Percentiles rank a stretch among this genome's conserved stretches.
Conservation (phyloP, 768 basidiomycete genomes). For the Coprinopsis cinerea region DNA sequence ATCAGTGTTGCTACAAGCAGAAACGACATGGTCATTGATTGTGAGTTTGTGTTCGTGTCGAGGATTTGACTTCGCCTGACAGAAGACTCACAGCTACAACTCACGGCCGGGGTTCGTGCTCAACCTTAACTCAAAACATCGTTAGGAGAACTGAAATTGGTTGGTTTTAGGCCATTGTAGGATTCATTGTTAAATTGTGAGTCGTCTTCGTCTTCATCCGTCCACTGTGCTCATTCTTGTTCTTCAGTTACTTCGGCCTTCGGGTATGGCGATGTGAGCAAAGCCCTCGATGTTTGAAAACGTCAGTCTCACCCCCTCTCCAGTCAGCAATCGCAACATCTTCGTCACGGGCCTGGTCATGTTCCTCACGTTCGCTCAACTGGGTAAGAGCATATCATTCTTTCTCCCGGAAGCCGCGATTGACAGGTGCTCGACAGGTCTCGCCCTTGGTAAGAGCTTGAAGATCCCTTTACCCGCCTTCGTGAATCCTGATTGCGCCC, state of each 20-base stretch:
- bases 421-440: conserved; percentile 15
- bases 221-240: background rate
- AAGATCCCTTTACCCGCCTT: background rate
- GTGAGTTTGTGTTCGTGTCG: conserved; percentile 28
- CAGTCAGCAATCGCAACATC: conserved; percentile 55
- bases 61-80: conserved; percentile 3
- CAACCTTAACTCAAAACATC: background rate
- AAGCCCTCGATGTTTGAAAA: background rate
- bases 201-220: conserved; percentile 10
- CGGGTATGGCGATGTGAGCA: conserved; percentile 61
- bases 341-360: conserved; percentile 45
- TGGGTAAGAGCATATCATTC: conserved; percentile 29
- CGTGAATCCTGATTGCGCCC: background rate
- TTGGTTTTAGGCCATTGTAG: conserved; percentile 42
- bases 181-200: conserved; percentile 49
- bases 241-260: conserved; percentile 45
- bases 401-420: background rate
- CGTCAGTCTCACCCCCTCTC: background rate
- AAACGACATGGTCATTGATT: conserved; percentile 46
- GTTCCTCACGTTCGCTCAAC: conserved; percentile 41
- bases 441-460: conserved; percentile 32
- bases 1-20: conserved; percentile 27
- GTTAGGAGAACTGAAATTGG: background rate
- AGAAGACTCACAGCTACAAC: conserved; percentile 34
- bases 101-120: conserved; percentile 34